Evolutionary conservation across 108 stramenopile species (phyloP).

Genomic region (Pseudonitzschia pungens): DNA sequence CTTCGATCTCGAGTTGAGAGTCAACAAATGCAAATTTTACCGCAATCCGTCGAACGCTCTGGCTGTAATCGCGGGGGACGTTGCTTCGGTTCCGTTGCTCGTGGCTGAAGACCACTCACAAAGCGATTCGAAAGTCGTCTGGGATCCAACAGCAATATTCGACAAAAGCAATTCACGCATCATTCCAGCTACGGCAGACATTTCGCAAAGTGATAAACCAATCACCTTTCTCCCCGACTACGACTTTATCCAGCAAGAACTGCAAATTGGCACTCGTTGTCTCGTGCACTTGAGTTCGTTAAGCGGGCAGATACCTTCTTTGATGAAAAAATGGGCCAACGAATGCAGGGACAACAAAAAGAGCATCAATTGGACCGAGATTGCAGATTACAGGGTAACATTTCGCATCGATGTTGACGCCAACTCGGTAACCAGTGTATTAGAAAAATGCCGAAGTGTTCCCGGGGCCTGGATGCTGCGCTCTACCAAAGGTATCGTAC

Average conservation of each 20-base stretch:
- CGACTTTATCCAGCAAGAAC: background rate
- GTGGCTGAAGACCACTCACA: background rate
- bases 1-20: slow-evolving; percentile 12
- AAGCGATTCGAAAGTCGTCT: background rate
- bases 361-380: slow-evolving; percentile 7
- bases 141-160: background rate
- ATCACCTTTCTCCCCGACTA: background rate
- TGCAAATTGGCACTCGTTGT: slow-evolving; percentile 5
- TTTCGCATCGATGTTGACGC: slow-evolving; percentile 7
- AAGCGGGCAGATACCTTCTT: slow-evolving; percentile 3
- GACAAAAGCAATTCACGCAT: too few relatives aligned
- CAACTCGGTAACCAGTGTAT: background rate
- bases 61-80: slow-evolving; percentile 5
- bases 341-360: slow-evolving; percentile 17
- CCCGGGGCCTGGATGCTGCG: slow-evolving; percentile 2
- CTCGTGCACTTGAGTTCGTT: background rate
- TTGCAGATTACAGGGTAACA: slow-evolving; percentile 4
- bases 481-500: background rate
- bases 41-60: slow-evolving; percentile 5
- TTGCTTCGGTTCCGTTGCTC: background rate
- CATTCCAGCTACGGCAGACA: background rate
- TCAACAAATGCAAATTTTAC: slow-evolving; percentile 26
- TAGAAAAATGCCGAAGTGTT: slow-evolving; percentile 9
- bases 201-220: background rate
- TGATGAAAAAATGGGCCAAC: slow-evolving; percentile 21